A percentile compares a stretch with the other conserved stretches of the same genome.
These are phyloP conservation scores for Parmales sp. DNA, from an alignment of 108 stramenopile species.

Conservation along the genomic window DNA sequence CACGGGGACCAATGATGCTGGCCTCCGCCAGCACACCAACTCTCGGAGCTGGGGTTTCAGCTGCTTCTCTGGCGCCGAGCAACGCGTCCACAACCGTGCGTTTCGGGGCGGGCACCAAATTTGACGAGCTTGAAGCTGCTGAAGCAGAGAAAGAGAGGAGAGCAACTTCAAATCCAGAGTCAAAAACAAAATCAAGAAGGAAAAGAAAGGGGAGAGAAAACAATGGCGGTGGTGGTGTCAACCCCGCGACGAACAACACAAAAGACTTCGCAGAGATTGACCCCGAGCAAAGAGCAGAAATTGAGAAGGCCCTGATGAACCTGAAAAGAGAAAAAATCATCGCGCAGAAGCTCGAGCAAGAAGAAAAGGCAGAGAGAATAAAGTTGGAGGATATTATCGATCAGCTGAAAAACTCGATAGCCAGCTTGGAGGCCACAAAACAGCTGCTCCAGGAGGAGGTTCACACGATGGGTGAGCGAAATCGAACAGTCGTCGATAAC, in stretches of 20 bases:
- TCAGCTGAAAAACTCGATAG: not conserved
- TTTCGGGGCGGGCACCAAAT: too few relatives aligned
- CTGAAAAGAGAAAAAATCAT: slow-evolving; percentile 7
- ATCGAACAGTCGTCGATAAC: not conserved
- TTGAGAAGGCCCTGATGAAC: not conserved
- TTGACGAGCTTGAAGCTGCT: too few relatives aligned
- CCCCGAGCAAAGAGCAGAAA: too few relatives aligned
- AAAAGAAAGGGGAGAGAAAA: too few relatives aligned
- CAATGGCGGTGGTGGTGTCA: too few relatives aligned
- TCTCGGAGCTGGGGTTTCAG: not conserved
- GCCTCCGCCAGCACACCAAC: not conserved
- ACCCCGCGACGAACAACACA: not conserved
- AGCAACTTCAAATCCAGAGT: too few relatives aligned
- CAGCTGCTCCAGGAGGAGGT: not conserved
- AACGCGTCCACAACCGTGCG: not conserved
- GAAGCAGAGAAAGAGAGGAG: too few relatives aligned
- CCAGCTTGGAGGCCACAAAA: not conserved
- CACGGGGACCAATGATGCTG: not conserved
- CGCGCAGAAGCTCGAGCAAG: not conserved
- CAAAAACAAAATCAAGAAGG: too few relatives aligned
- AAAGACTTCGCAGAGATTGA: too few relatives aligned
- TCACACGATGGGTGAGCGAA: not conserved
- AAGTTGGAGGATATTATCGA: not conserved
- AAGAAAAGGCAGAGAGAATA: not conserved
- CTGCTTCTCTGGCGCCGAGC: not conserved